Conservation (phyloP, 2,329 filamentous ascomycete genomes). For the Fusarium sp. region DNA sequence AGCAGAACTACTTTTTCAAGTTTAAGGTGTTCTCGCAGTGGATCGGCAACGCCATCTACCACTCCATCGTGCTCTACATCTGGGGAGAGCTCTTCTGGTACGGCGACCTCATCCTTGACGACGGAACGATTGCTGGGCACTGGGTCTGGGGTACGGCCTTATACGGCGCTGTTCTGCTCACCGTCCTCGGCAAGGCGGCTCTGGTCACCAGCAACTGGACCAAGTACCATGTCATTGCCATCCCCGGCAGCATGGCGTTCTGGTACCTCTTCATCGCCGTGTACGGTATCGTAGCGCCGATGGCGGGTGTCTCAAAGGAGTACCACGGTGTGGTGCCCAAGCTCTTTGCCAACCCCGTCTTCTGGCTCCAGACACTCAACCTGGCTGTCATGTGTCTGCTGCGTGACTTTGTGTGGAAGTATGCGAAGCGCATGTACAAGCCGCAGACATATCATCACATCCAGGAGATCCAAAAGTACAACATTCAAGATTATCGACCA, state of each 20-base stretch:
- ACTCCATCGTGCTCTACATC: constrained; percentile 93
- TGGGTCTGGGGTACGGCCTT: constrained; percentile 98
- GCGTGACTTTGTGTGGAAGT: constrained; percentile 96
- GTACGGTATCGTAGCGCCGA: constrained; percentile 88
- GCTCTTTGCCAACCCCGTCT: constrained; percentile 83
- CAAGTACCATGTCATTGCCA: constrained; percentile 95
- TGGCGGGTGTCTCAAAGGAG: constrained; percentile 82
- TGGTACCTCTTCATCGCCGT: constrained; percentile 92
- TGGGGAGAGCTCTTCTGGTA: constrained; percentile 84
- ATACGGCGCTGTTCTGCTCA: constrained; percentile 93
- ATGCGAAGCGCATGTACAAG: constrained; percentile 95
- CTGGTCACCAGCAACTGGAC: constrained; percentile 98
- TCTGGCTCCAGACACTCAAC: constrained; percentile 90
- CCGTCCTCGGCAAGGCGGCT: constrained; percentile 93
- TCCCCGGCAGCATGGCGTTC: constrained; percentile 90
- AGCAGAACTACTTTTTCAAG: constrained; percentile 93
- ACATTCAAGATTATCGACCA: constrained; percentile 98
- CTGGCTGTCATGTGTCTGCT: constrained; percentile 85
- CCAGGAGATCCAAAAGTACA: constrained; percentile 99
- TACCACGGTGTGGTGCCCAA: constrained; percentile 86
- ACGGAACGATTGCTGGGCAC: constrained; percentile 88
- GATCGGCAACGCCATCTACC: constrained; percentile 95
- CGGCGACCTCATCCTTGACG: constrained; percentile 79
- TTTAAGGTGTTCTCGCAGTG: constrained; percentile 92
- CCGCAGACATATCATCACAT: constrained; percentile 98